These are phyloP conservation scores for Globisporangium alternatum DNA, from an alignment of 352 stramenopile genomes.

Conservation along the genomic window DNA sequence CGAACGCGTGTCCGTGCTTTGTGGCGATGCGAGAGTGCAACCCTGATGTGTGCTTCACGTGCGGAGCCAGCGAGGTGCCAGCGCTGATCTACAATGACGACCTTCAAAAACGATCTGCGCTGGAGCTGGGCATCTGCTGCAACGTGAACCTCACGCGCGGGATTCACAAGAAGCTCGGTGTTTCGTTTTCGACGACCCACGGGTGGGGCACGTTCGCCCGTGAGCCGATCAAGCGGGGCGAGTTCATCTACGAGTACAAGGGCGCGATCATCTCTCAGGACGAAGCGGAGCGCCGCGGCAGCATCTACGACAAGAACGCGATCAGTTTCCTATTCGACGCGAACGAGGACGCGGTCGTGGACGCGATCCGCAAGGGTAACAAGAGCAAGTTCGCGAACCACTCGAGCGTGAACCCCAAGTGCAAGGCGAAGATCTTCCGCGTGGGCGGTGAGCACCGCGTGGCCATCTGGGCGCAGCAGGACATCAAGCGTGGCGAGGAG, in stretches of 20 bases:
- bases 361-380: slow-evolving; percentile 91
- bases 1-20: slow-evolving; percentile 63
- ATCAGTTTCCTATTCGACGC: slow-evolving; percentile 92
- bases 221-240: slow-evolving; percentile 55
- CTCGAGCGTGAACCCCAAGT: slow-evolving; percentile 63
- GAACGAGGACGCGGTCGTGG: slow-evolving; percentile 86
- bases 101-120: slow-evolving; percentile 19
- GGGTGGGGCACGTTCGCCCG: slow-evolving; percentile 63
- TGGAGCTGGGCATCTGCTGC: slow-evolving; percentile 61
- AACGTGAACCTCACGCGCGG: slow-evolving; percentile 66
- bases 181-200: slow-evolving; percentile 60
- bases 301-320: slow-evolving; percentile 85
- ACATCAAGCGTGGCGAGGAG: slow-evolving; percentile 84
- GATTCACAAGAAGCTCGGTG: slow-evolving; percentile 55
- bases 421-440: slow-evolving; percentile 70
- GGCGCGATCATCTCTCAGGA: slow-evolving; percentile 65
- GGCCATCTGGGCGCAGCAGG: slow-evolving; percentile 88
- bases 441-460: slow-evolving; percentile 88
- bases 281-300: slow-evolving; percentile 68
- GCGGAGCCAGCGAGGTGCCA: slow-evolving; percentile 53
- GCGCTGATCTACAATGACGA: slow-evolving; percentile 39
- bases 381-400: slow-evolving; percentile 92
- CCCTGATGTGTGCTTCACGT: slow-evolving; percentile 54
- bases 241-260: slow-evolving; percentile 75
- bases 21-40: slow-evolving; percentile 56